These are phyloP conservation scores for Oropetium thomaeum DNA, from an alignment of 176 grass and related monocot genomes.

Conservation along the genomic window DNA sequence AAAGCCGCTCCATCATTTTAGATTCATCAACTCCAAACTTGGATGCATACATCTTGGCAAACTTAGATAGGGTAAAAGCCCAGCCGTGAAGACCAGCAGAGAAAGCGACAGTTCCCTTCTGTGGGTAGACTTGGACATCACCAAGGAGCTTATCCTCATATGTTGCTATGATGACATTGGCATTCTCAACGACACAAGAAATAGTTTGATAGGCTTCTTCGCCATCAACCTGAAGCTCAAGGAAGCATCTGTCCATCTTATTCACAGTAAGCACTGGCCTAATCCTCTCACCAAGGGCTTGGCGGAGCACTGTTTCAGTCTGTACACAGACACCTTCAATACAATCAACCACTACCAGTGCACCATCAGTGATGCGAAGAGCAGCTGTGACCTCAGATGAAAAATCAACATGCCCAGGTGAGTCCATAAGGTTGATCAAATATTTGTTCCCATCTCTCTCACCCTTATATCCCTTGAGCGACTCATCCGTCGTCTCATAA, in stretches of 20 bases:
- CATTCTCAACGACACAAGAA: background rate
- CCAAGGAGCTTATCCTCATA: background rate
- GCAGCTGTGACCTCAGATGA: background rate
- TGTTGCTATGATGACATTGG: background rate
- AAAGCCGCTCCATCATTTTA: background rate
- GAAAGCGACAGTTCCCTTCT: background rate
- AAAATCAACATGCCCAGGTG: background rate
- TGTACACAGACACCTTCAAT: background rate
- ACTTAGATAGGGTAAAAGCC: background rate
- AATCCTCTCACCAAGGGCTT: background rate
- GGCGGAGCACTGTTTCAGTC: background rate
- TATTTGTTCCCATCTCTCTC: background rate
- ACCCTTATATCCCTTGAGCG: background rate
- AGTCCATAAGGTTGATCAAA: background rate
- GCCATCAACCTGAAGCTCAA: background rate
- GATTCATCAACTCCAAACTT: background rate
- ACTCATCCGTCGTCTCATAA: background rate
- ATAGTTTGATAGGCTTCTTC: background rate
- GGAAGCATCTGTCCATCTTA: background rate
- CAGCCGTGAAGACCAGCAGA: background rate
- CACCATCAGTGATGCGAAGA: background rate
- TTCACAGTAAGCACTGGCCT: background rate
- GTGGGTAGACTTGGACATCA: background rate
- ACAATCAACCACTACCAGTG: background rate
- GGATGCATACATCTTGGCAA: background rate